These are phyloP conservation scores for Cnidoscolus chayamansa DNA, from an alignment of 441 rosid genomes.

Conservation along the genomic window DNA sequence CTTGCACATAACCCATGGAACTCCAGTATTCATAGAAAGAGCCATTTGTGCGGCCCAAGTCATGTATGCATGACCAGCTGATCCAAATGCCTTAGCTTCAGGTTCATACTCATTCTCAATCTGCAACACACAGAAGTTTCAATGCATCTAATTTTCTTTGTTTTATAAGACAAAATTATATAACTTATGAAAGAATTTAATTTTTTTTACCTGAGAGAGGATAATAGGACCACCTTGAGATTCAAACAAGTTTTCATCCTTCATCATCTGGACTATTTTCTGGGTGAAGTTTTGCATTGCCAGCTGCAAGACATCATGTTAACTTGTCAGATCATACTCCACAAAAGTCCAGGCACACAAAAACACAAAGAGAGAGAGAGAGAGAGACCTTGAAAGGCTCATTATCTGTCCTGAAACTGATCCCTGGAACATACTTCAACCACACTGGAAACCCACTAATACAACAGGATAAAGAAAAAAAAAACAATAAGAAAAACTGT, in stretches of 20 bases:
- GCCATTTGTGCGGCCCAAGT: slow-evolving; percentile 88
- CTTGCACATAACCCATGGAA: slow-evolving; percentile 94
- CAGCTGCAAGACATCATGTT: slow-evolving; percentile 33
- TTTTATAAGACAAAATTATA: background rate
- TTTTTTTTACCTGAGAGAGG: slow-evolving; percentile 55
- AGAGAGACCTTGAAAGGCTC: slow-evolving; percentile 65
- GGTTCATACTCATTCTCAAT: slow-evolving; percentile 77
- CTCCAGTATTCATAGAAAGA: slow-evolving; percentile 55
- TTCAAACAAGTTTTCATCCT: slow-evolving; percentile 50
- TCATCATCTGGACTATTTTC: slow-evolving; percentile 77
- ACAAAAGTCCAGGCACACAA: background rate
- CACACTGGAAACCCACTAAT: slow-evolving; percentile 80
- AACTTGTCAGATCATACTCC: background rate
- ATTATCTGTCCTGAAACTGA: slow-evolving; percentile 79
- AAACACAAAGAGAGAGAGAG: background rate
- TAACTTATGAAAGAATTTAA: too few relatives aligned
- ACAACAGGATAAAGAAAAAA: background rate
- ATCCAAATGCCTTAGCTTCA: slow-evolving; percentile 42
- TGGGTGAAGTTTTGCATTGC: slow-evolving; percentile 73
- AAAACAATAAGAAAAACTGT: background rate
- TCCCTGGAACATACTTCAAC: slow-evolving; percentile 79
- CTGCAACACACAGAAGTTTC: slow-evolving; percentile 10
- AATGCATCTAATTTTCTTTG: background rate
- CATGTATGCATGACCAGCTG: slow-evolving; percentile 53
- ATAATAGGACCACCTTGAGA: slow-evolving; percentile 87